phyloP scores from a whole-genome alignment of 1,139 yeast species.

The Entelexis paramagnoliae region DNA sequence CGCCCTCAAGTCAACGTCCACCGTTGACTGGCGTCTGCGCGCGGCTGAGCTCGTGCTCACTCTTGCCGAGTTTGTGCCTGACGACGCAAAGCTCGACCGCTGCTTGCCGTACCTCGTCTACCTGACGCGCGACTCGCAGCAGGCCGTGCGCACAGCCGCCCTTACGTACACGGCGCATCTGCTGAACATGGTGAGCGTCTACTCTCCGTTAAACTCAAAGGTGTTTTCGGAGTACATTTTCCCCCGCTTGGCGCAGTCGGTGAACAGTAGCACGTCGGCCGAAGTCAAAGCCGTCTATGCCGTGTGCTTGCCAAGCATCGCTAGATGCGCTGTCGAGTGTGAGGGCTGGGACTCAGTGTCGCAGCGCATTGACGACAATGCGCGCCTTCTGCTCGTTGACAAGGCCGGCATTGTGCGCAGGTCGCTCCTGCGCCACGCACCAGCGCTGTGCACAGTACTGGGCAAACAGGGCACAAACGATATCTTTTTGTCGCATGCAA shows the following conservation, averaged over 20 bases:
- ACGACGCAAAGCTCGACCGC: conserved; percentile 77
- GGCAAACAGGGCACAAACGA: conserved; percentile 86
- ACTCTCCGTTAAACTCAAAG: conserved; percentile 65
- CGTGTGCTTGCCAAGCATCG: conserved; percentile 46
- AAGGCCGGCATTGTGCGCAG: conserved; percentile 54
- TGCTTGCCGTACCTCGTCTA: conserved; percentile 67
- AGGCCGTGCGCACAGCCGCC: conserved; percentile 47
- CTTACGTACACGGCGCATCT: conserved; percentile 41
- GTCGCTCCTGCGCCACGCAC: conserved; percentile 55
- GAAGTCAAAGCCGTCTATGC: conserved; percentile 63
- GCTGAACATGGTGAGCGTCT: conserved; percentile 50
- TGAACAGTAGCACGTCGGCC: conserved; percentile 36
- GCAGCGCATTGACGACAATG: conserved; percentile 53
- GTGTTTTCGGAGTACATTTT: conserved; percentile 72
- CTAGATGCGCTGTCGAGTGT: conserved; percentile 16
- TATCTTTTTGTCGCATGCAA: conserved; percentile 75
- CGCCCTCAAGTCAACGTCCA: conserved; percentile 52
- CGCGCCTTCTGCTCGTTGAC: conserved; percentile 61
- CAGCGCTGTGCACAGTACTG: conserved; percentile 69
- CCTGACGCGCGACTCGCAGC: conserved; percentile 42
- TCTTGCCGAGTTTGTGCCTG: conserved; percentile 64
- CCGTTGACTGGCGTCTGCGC: conserved; percentile 51
- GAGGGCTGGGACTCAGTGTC: conserved; percentile 22
- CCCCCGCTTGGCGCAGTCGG: conserved; percentile 47
- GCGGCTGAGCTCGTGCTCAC: conserved; percentile 72